Evolutionary conservation across 2,329 filamentous ascomycete species (phyloP), one percentile per base, ranked within the genome.

Genomic region (Chrysoporthe deuterocubensis): DNA sequence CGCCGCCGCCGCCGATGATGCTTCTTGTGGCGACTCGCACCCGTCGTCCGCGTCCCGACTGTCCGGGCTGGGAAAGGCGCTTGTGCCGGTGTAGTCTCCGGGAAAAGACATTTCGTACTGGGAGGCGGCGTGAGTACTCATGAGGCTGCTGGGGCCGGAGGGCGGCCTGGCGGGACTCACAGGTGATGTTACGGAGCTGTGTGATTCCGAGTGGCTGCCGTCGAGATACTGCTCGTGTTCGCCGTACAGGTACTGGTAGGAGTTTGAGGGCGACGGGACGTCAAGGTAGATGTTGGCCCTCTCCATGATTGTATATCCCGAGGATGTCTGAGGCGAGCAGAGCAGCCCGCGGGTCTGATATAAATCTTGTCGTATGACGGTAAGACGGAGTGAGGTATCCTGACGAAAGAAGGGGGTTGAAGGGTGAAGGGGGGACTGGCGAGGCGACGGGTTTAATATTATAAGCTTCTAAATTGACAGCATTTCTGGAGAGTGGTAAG

Each of bases 211-310:
- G 16, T 74, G 74, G 67, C 73, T 74, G 18, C 75, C 72, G 67
- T 79, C 78, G 56, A 77, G 70, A 64, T 79, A 80, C 11, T 76
- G 73, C 32, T 81, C 79, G n/a, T 74, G 64, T 37, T 80, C 77
- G 13, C 73, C 74, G 69, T 78, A 81, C 52, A 76, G 70, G 64
- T 78, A 79, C 40, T 75, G 73, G 64, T 76, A 71, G 4, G 76
- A 74, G 58, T 73, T 74, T 21, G 75, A 72, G 16, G 78, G 76
- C 37, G 79, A 78, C n/a, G 77, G 73, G 13, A 78, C 67, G 67
- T 77, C 75, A 54, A 74, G 67, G 42, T 76, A 69, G 43, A 71
- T 70, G 67, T 73, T 75, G 68, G 76, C 70, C 37, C 75, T 73
- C 48, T 76, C 77, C 78, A 80, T 80, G 59, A 65, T 58, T 54